A percentile compares a stretch with the other conserved stretches of the same genome.
Conservation (phyloP, 148 eudicot species). For the Euryodendron excelsum region DNA sequence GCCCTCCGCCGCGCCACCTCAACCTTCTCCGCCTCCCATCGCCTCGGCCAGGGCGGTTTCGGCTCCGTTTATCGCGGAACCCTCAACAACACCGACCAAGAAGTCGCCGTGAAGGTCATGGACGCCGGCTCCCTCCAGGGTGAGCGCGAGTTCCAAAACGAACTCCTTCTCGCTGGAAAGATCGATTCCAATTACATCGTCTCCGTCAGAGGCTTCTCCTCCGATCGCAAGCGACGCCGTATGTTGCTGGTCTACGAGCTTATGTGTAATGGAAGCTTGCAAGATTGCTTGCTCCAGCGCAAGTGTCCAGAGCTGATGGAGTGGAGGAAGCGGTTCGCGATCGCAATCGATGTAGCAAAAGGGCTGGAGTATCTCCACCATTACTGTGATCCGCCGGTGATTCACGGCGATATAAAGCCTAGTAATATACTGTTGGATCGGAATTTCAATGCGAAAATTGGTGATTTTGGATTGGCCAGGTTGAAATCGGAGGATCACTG, state of each 20-base stretch:
- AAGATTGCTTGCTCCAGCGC: slow-evolving; percentile 69
- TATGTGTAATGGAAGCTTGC: slow-evolving; percentile 80
- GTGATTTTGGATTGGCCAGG: slow-evolving; percentile 89
- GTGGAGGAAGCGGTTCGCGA: slow-evolving; percentile 52
- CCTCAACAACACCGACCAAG: slow-evolving; percentile 18
- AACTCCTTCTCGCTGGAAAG: slow-evolving; percentile 55
- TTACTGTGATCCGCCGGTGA: slow-evolving; percentile 63
- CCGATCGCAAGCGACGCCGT: slow-evolving; percentile 55
- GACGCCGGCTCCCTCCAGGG: slow-evolving; percentile 81
- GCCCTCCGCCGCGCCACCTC: slow-evolving; percentile 63
- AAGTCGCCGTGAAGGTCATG: slow-evolving; percentile 72
- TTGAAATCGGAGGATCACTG: slow-evolving; percentile 44
- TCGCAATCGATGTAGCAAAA: slow-evolving; percentile 64
- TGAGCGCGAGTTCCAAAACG: slow-evolving; percentile 94
- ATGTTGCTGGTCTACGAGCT: slow-evolving; percentile 84
- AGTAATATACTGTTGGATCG: slow-evolving; percentile 76
- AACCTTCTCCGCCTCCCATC: slow-evolving; percentile 50
- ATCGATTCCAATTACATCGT: slow-evolving; percentile 47
- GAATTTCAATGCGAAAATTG: slow-evolving; percentile 62
- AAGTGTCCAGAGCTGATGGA: slow-evolving; percentile 46
- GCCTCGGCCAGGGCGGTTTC: slow-evolving; percentile 82
- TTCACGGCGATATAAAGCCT: slow-evolving; percentile 96
- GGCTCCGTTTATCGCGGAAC: slow-evolving; percentile 72
- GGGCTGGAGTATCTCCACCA: slow-evolving; percentile 76
- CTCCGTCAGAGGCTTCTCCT: slow-evolving; percentile 64